These are phyloP conservation scores for Teratosphaeria nubilosa DNA, from an alignment of 2,329 filamentous ascomycete species.

Conservation along the genomic window DNA sequence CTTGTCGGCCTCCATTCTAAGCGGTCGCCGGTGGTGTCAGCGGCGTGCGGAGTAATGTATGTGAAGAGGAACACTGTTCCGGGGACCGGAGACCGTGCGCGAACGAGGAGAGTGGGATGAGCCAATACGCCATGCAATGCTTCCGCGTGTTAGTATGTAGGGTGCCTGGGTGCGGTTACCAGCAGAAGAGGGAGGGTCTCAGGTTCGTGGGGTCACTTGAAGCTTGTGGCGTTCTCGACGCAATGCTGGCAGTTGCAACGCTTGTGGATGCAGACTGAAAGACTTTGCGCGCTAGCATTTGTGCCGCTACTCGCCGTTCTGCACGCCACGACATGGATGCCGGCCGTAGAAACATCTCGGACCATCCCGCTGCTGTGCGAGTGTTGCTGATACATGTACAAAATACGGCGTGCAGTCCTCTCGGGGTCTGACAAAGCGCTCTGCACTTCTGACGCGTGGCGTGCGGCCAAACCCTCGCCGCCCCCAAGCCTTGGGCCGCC, in stretches of 20 bases:
- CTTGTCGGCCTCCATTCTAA: conserved; percentile 34
- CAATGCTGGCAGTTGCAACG: not conserved
- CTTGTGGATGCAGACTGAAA: not conserved
- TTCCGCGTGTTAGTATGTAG: not conserved
- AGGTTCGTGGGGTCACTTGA: not conserved
- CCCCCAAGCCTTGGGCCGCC: not conserved
- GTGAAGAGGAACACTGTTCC: not conserved
- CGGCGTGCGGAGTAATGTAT: not conserved
- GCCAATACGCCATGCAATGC: not conserved
- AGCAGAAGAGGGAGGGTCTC: not conserved
- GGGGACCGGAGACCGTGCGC: not conserved
- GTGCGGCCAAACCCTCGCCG: not conserved
- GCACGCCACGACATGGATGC: not conserved
- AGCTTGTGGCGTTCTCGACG: not conserved
- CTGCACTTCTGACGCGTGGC: not conserved
- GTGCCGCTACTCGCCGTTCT: not conserved
- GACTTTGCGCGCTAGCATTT: not conserved
- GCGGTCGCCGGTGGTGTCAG: not conserved
- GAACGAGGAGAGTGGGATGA: not conserved
- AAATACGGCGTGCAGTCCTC: not conserved
- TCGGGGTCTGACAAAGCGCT: not conserved
- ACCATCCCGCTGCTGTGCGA: not conserved
- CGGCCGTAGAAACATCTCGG: not conserved
- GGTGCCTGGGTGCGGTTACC: not conserved
- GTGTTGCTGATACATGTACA: no score